Conservation (phyloP, 176 grass and related monocot genomes). For the Tuctoria greenei region DNA sequence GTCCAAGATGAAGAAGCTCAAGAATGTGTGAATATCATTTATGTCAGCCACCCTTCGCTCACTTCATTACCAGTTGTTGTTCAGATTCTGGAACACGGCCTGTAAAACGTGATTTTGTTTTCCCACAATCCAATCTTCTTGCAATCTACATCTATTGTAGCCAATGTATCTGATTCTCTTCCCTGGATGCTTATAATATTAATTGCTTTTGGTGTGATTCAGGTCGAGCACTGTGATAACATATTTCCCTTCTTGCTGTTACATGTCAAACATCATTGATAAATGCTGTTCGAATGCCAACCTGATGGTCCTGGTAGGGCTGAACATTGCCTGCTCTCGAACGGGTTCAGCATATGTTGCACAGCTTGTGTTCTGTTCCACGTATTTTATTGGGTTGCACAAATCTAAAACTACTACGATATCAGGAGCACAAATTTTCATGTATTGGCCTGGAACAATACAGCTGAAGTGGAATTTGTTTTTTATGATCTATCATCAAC, state of each 20-base stretch:
- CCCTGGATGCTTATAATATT: neutral
- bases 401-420: neutral
- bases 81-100: constrained; percentile 23
- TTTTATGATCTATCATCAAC: neutral
- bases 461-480: neutral
- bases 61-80: constrained; percentile 31
- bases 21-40: constrained; percentile 44
- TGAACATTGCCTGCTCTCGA: neutral
- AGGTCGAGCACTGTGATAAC: neutral
- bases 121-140: constrained; percentile 9
- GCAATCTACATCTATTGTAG: neutral
- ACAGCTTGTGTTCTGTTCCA: neutral
- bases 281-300: constrained; percentile 8
- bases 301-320: neutral
- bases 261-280: neutral
- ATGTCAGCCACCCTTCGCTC: neutral
- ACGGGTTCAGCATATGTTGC: neutral
- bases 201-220: neutral
- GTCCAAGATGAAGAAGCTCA: constrained; percentile 86
- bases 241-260: neutral
- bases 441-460: neutral
- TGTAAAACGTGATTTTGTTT: constrained; percentile 30
- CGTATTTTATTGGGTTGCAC: neutral
- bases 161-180: neutral
- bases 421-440: neutral